phyloP scores from a whole-genome alignment of 441 rosid species.

The Populus hybrid region DNA sequence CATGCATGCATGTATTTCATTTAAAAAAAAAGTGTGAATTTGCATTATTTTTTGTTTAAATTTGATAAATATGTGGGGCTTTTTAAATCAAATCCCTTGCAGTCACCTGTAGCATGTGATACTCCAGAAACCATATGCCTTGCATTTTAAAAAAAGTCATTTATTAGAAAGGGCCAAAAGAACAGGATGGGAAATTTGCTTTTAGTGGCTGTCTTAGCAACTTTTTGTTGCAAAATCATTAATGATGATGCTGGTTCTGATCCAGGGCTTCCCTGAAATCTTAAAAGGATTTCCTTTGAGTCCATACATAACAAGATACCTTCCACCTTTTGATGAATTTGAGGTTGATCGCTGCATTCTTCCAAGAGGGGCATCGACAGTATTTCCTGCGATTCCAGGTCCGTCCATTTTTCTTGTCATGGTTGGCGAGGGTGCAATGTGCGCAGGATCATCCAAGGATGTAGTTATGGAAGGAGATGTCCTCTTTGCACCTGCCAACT shows the following conservation, averaged over 20 bases:
- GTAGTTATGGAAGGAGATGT: constrained; percentile 49
- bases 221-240: not conserved
- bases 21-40: not conserved
- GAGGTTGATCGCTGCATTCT: constrained; percentile 60
- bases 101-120: not conserved
- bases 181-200: not conserved
- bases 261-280: constrained; percentile 67
- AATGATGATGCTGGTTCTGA: not conserved
- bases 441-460: constrained; percentile 20
- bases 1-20: not conserved
- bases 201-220: not conserved
- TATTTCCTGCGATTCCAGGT: constrained; percentile 51
- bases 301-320: constrained; percentile 53
- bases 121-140: not conserved
- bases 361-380: constrained; percentile 41
- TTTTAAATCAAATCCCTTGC: not conserved
- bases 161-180: not conserved
- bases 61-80: not conserved
- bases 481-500: constrained; percentile 57
- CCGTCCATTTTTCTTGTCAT: constrained; percentile 56
- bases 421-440: constrained; percentile 47
- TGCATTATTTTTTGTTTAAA: not conserved
- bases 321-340: constrained; percentile 68
- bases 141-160: not conserved
- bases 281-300: constrained; percentile 50